Evolutionary conservation across 139 green algal species (phyloP), one percentile per base, ranked within the genome.

Genomic region (Micromonas commoda): DNA sequence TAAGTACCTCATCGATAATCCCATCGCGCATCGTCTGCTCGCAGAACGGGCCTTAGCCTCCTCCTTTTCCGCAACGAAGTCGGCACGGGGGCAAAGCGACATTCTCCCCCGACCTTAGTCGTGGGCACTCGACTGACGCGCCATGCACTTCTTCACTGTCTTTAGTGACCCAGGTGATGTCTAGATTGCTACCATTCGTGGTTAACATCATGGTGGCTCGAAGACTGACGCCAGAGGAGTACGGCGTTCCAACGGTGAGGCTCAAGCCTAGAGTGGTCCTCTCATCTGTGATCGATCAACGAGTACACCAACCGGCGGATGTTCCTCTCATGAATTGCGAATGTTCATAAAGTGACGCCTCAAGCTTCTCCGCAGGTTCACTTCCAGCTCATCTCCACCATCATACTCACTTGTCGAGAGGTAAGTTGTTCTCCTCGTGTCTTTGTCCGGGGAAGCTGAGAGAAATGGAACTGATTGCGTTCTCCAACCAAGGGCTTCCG

Each of bases 351-450:
- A n/a, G n/a, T n/a, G n/a, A n/a, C n/a, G n/a, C 45, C 45, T 57
- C 45, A 16, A 57, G 9, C 45, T 57, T 57, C 9, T 16, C 45
- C 9, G 9, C 45, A 57, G 45, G 45, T 71, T 16, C 64, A 71
- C 64, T 71, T 71, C 28, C 33, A 71, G 13, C 29, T 71, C 4
- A 21, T 71, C 26, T 71, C 64, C 28, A 71, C 64, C 4, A 33
- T 71, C 26, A 71, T 71, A n/a, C 64, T 71, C 64, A 71, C 64
- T 23, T 57, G 45, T 57, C 45, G 45, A 9, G 45, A 57, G 45
- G 45, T 57, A 16, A 57, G 9, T 16, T 57, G 45, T 57, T 57
- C 16, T 57, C 9, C 45, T 9, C 9, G 45, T 16, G 16, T 57
- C 45, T 57, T 16, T 16, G 45, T 23, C 9, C 45, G 45, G 45